Percentiles rank a stretch among this genome's conserved stretches.
Evolutionary conservation across 2,329 filamentous ascomycete genomes (phyloP).

Genomic region (Cyphellophora attinorum): DNA sequence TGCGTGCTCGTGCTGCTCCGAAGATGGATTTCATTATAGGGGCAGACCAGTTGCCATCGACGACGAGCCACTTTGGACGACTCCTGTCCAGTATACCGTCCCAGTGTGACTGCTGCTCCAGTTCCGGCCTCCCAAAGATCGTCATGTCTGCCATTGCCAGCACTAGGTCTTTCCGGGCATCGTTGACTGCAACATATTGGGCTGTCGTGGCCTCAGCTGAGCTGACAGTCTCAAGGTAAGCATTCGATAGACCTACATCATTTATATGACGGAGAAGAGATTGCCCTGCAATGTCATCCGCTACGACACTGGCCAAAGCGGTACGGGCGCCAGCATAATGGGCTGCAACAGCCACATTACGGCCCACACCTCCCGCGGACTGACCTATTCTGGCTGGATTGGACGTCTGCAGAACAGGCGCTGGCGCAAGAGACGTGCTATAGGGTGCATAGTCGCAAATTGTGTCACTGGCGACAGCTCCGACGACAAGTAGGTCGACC

Average conservation of each 20-base stretch:
- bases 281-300: slow-evolving; percentile 67
- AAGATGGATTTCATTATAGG: slow-evolving; percentile 60
- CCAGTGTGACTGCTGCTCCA: slow-evolving; percentile 48
- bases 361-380: slow-evolving; percentile 80
- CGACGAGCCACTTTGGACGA: slow-evolving; percentile 65
- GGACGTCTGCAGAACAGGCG: slow-evolving; percentile 58
- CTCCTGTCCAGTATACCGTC: slow-evolving; percentile 46
- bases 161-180: slow-evolving; percentile 70
- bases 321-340: slow-evolving; percentile 60
- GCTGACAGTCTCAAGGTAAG: slow-evolving; percentile 51
- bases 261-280: slow-evolving; percentile 60
- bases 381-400: slow-evolving; percentile 76
- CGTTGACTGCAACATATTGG: slow-evolving; percentile 87
- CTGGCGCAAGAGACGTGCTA: slow-evolving; percentile 23
- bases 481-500: slow-evolving; percentile 71
- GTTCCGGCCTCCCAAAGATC: slow-evolving; percentile 52
- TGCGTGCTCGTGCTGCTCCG: slow-evolving; percentile 45
- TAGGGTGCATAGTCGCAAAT: slow-evolving; percentile 65
- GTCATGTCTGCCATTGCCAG: slow-evolving; percentile 94
- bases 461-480: slow-evolving; percentile 76
- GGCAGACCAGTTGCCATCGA: slow-evolving; percentile 79
- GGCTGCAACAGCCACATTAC: slow-evolving; percentile 81
- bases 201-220: slow-evolving; percentile 57
- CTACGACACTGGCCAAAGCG: slow-evolving; percentile 69
- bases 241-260: slow-evolving; percentile 53